A percentile compares a stretch with the other conserved stretches of the same genome.
Evolutionary conservation across 2,329 filamentous ascomycete species (phyloP).

Genomic region (Akanthomyces dipterigenus): DNA sequence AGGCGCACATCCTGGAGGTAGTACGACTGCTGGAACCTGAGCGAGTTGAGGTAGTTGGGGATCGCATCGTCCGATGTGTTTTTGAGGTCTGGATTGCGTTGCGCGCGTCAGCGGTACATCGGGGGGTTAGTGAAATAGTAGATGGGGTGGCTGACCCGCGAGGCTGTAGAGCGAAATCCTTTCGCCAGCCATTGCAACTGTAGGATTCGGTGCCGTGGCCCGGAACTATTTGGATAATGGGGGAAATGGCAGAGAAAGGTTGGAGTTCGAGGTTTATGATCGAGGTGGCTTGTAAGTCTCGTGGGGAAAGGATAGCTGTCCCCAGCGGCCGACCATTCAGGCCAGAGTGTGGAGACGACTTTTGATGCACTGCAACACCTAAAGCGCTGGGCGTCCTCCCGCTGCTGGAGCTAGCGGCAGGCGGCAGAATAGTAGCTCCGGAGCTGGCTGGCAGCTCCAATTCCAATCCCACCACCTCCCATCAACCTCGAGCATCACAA

Average conservation of each 20-base stretch:
- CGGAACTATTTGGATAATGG: not conserved
- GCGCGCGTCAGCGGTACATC: not conserved
- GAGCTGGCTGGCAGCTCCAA: not conserved
- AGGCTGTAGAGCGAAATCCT: constrained; percentile 63
- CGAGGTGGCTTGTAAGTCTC: constrained; percentile 17
- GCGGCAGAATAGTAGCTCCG: constrained; percentile 16
- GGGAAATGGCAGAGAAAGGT: not conserved
- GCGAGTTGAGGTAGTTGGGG: constrained; percentile 82
- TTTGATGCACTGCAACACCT: too few relatives aligned
- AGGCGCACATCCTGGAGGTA: constrained; percentile 76
- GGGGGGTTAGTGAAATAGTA: not conserved
- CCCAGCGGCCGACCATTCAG: not conserved
- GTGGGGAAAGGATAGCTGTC: constrained; percentile 13
- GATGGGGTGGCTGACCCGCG: constrained; percentile 41
- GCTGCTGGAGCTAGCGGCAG: not conserved
- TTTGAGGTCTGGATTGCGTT: constrained; percentile 66
- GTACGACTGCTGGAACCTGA: constrained; percentile 80
- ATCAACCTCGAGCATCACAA: not conserved
- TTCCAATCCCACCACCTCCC: not conserved
- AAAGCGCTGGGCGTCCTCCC: too few relatives aligned
- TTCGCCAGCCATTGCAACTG: constrained; percentile 35
- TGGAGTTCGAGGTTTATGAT: constrained; percentile 1
- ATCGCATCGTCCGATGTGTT: constrained; percentile 95
- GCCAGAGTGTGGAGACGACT: not conserved
- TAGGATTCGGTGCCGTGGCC: not conserved